Evolutionary conservation across 768 basidiomycete genomes (phyloP).

Genomic region (Russula vinacea): DNA sequence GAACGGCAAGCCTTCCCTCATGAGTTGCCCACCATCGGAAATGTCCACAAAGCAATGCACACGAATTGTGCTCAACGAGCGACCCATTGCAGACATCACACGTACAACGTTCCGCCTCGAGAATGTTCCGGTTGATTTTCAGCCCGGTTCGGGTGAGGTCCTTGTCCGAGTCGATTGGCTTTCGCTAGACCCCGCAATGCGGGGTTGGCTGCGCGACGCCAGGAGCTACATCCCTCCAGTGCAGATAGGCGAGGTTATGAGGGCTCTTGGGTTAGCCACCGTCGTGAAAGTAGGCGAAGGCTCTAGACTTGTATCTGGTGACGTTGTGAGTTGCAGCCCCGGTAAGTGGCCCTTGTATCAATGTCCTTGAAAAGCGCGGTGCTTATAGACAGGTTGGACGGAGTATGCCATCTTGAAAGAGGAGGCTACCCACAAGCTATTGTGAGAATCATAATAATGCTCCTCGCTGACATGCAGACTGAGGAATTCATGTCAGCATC

Average conservation of each 20-base stretch:
- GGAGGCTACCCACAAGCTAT: constrained; percentile 48
- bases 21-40: not conserved
- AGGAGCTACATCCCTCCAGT: constrained; percentile 60
- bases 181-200: constrained; percentile 86
- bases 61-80: constrained; percentile 69
- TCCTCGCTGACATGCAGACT: not conserved
- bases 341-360: constrained; percentile 44
- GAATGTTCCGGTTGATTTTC: constrained; percentile 50
- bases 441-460: constrained; percentile 42
- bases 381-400: constrained; percentile 57
- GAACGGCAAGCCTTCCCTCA: not conserved
- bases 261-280: constrained; percentile 61
- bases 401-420: constrained; percentile 67
- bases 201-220: constrained; percentile 70
- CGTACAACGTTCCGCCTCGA: constrained; percentile 71
- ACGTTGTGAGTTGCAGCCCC: constrained; percentile 58
- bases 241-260: constrained; percentile 57
- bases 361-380: not conserved
- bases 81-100: constrained; percentile 66
- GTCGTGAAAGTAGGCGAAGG: constrained; percentile 57
- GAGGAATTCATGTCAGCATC: constrained; percentile 40
- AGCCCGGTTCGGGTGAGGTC: constrained; percentile 51
- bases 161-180: constrained; percentile 79
- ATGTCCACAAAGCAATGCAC: constrained; percentile 43
- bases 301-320: constrained; percentile 59